Evolutionary conservation across 208 protist genomes (phyloP).

Genomic region (Acanthamoeba culbertsoni): DNA sequence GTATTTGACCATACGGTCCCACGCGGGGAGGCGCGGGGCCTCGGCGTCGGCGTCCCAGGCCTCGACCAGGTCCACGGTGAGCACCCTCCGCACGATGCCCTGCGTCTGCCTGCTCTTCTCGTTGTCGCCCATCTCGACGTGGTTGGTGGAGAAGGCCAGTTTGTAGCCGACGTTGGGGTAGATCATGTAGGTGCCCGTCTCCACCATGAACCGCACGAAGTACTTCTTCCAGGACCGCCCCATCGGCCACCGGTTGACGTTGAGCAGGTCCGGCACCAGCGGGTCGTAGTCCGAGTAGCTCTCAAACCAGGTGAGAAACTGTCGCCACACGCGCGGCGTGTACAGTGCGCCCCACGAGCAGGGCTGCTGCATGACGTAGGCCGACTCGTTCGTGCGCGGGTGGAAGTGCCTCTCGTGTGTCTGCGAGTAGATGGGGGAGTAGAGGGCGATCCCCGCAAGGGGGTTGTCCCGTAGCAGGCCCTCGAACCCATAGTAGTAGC

Average conservation of each 20-base stretch:
- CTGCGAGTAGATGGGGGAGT: not conserved
- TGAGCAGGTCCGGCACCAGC: not conserved
- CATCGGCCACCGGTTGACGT: not conserved
- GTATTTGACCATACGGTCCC: no score
- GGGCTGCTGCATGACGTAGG: not conserved
- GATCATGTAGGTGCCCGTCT: not conserved
- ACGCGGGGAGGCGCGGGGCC: no score
- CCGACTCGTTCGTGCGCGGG: not conserved
- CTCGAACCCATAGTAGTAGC: not conserved
- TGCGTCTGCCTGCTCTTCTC: not conserved
- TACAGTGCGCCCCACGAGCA: not conserved
- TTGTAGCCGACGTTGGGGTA: not conserved
- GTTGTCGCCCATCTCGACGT: not conserved
- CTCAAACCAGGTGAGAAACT: not conserved
- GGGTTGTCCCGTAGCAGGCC: not conserved
- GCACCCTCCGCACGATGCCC: not conserved
- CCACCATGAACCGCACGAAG: not conserved
- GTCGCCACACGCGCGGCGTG: not conserved
- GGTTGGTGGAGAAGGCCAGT: not conserved
- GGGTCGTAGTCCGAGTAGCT: not conserved
- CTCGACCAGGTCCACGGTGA: not conserved
- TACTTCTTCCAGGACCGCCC: not conserved
- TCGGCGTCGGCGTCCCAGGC: no score
- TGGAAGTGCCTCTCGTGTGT: not conserved
- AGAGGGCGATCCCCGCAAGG: not conserved